Conservation (phyloP, 495 filamentous ascomycete genomes). For the Chaetomidium leptoderma region DNA sequence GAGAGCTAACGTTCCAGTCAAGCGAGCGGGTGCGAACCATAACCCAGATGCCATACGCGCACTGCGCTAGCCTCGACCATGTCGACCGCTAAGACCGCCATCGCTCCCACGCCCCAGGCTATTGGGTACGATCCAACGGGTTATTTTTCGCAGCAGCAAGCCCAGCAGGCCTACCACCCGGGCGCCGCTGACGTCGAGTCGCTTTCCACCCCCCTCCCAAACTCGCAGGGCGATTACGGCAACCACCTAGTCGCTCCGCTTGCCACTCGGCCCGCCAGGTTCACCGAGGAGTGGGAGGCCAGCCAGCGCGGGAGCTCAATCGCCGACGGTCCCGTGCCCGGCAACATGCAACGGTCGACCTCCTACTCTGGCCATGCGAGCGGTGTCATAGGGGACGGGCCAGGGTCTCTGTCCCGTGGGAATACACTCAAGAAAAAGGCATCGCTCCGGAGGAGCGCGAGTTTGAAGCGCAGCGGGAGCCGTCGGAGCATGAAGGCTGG, state of each 20-base stretch:
- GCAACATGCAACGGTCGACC: constrained; percentile 46
- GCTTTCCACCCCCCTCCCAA: constrained; percentile 40
- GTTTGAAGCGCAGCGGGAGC: constrained; percentile 75
- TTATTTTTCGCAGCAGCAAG: constrained; percentile 27
- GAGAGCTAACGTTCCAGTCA: constrained; percentile 11
- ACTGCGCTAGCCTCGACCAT: constrained; percentile 17
- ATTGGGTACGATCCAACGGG: constrained; percentile 12
- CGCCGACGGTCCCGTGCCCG: constrained; percentile 40
- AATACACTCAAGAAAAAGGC: constrained; percentile 83
- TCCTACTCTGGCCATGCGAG: constrained; percentile 44
- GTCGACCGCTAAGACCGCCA: constrained; percentile 25
- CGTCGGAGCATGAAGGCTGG: constrained; percentile 70
- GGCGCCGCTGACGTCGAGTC: constrained; percentile 36
- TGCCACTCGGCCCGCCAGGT: constrained; percentile 41
- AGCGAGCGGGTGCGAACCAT: constrained; percentile 1
- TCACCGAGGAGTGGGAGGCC: constrained; percentile 70
- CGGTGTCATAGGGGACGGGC: constrained; percentile 30
- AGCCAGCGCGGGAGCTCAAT: constrained; percentile 62
- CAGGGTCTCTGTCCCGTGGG: constrained; percentile 55
- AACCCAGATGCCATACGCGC: constrained; percentile 13
- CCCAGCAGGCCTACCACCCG: constrained; percentile 20
- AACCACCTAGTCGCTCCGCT: constrained; percentile 22
- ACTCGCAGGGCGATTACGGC: constrained; percentile 36
- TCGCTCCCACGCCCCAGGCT: constrained; percentile 14
- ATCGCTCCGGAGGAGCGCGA: constrained; percentile 67